These are phyloP conservation scores for Fraxinus greggii DNA, from an alignment of 305 asterid genomes.

Conservation along the genomic window DNA sequence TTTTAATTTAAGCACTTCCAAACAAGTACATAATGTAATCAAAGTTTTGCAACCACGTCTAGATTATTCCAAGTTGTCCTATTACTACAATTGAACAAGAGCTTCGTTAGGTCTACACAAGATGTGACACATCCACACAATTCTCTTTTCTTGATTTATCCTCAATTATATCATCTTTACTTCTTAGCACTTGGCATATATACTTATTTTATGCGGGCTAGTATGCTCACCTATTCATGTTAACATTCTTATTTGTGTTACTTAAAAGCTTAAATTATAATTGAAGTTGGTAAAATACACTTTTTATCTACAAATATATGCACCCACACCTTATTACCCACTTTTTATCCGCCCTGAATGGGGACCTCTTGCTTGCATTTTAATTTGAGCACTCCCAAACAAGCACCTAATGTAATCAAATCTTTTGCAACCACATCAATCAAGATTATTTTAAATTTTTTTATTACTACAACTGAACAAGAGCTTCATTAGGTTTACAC, in stretches of 20 bases:
- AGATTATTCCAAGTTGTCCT: background rate
- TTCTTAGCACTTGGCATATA: background rate
- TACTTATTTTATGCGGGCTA: background rate
- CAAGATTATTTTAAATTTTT: background rate
- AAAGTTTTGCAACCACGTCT: background rate
- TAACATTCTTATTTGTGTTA: too few relatives aligned
- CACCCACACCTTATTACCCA: background rate
- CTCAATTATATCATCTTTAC: background rate
- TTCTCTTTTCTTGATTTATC: background rate
- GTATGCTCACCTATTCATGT: background rate
- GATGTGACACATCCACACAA: background rate
- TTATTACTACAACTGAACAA: background rate
- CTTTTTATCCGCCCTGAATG: background rate
- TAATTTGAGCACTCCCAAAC: background rate
- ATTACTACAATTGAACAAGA: background rate
- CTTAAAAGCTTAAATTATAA: background rate
- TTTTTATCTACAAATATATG: background rate
- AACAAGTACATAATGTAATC: background rate
- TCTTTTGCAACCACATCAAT: background rate
- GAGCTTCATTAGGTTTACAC: background rate
- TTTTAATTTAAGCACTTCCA: too few relatives aligned
- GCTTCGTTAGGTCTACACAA: background rate
- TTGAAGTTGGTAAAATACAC: background rate
- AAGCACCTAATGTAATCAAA: background rate
- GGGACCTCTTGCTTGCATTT: too few relatives aligned